These are phyloP conservation scores for Allium sativum DNA, from an alignment of 106 monocot genomes.

Conservation along the genomic window DNA sequence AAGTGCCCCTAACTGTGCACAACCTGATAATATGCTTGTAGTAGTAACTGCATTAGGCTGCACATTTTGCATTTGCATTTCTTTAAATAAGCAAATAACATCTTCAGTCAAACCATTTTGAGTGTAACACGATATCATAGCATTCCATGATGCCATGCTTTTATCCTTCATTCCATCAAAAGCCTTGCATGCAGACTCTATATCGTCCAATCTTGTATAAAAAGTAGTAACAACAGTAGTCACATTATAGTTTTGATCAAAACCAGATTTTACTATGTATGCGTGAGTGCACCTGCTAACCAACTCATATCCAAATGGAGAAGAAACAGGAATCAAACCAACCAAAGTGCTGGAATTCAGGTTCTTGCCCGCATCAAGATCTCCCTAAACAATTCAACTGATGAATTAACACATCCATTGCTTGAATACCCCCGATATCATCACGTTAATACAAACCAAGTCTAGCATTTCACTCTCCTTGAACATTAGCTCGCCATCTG, in stretches of 20 bases:
- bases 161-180: constrained; percentile 58
- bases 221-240: constrained; percentile 61
- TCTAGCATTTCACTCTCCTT: constrained; percentile 22
- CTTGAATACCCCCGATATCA: constrained; percentile 65
- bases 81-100: constrained; percentile 51
- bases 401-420: constrained; percentile 21
- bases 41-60: constrained; percentile 58
- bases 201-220: constrained; percentile 47
- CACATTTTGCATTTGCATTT: constrained; percentile 42
- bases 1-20: constrained; percentile 78
- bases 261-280: constrained; percentile 31
- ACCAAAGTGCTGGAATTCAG: constrained; percentile 57
- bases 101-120: constrained; percentile 67
- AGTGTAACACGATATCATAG: constrained; percentile 67
- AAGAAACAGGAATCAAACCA: constrained; percentile 51
- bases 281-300: constrained; percentile 43
- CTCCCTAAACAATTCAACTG: constrained; percentile 40
- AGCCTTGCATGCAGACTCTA: constrained; percentile 33
- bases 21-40: constrained; percentile 70
- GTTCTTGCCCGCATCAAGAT: constrained; percentile 15
- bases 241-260: constrained; percentile 32
- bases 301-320: constrained; percentile 39
- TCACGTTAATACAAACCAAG: constrained; percentile 49
- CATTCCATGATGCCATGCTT: constrained; percentile 69
- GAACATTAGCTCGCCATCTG: constrained; percentile 28